phyloP scores from a whole-genome alignment of 1,284 basidiomycete species.

The Peniophora sp. region DNA sequence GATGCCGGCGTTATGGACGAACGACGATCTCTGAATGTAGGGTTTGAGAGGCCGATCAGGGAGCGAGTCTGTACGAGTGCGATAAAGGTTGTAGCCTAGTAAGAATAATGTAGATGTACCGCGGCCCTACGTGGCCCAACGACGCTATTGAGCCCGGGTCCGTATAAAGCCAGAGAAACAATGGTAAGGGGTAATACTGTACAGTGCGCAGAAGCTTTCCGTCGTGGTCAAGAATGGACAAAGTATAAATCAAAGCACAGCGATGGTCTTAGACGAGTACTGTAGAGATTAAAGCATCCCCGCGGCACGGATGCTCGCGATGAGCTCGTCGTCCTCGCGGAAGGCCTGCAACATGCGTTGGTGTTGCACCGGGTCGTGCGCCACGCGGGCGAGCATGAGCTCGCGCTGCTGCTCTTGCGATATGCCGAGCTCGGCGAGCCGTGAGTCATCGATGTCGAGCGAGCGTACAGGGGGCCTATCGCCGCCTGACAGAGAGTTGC shows the following conservation, averaged over 20 bases:
- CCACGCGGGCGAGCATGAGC: constrained; percentile 36
- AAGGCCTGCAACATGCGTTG: constrained; percentile 39
- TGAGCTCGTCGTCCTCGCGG: constrained; percentile 46
- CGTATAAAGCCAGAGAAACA: not conserved
- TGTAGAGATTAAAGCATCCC: constrained; percentile 41
- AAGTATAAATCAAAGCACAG: not conserved
- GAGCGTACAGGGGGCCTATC: not conserved
- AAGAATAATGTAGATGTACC: no score
- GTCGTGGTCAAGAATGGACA: not conserved
- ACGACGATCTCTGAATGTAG: constrained; percentile 10
- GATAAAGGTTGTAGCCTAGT: no score
- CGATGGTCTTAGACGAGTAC: not conserved
- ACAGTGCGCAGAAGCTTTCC: not conserved
- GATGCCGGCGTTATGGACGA: constrained; percentile 20
- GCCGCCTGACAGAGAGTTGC: constrained; percentile 17
- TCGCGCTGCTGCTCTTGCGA: constrained; percentile 16
- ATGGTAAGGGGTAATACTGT: constrained; percentile 1
- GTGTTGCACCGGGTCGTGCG: constrained; percentile 36
- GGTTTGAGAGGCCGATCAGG: not conserved
- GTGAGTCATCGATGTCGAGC: constrained; percentile 14
- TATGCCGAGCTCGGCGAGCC: constrained; percentile 17
- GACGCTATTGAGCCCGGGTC: no score
- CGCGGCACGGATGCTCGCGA: constrained; percentile 54
- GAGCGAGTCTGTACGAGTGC: not conserved
- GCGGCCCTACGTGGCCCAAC: no score